Conservation (phyloP, 202 grass and related monocot genomes). For the Schoenoplectus tabernaemontani region DNA sequence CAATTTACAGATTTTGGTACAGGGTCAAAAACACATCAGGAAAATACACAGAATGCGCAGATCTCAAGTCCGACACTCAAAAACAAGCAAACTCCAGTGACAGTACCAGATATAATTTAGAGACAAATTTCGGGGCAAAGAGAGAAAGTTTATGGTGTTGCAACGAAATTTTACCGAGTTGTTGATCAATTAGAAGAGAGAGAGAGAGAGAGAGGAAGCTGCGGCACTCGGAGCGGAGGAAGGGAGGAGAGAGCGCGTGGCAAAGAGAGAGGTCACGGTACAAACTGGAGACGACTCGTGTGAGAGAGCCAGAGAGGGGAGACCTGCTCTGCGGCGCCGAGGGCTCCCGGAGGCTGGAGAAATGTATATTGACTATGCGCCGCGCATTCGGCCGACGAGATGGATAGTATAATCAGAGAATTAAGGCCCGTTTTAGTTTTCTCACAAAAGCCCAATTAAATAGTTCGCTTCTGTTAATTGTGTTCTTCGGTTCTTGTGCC, state of each 20-base stretch:
- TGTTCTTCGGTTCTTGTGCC: too few relatives aligned
- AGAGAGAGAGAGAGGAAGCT: neutral
- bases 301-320: neutral
- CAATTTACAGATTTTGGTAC: neutral
- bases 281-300: neutral
- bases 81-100: neutral
- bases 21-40: neutral
- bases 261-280: too few relatives aligned
- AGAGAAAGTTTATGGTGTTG: neutral
- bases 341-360: too few relatives aligned
- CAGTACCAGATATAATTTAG: too few relatives aligned
- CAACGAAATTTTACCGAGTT: neutral
- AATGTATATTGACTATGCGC: too few relatives aligned
- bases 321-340: neutral
- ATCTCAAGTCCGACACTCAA: neutral
- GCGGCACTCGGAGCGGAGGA: neutral
- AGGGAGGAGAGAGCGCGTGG: neutral
- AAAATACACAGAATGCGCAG: too few relatives aligned
- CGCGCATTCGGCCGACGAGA: too few relatives aligned
- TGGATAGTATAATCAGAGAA: too few relatives aligned
- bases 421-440: neutral
- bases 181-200: neutral
- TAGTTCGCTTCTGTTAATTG: neutral
- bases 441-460: neutral
- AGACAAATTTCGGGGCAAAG: neutral